Evolutionary conservation across 495 filamentous ascomycete genomes (phyloP).

Genomic region (Penicillium arizonense): DNA sequence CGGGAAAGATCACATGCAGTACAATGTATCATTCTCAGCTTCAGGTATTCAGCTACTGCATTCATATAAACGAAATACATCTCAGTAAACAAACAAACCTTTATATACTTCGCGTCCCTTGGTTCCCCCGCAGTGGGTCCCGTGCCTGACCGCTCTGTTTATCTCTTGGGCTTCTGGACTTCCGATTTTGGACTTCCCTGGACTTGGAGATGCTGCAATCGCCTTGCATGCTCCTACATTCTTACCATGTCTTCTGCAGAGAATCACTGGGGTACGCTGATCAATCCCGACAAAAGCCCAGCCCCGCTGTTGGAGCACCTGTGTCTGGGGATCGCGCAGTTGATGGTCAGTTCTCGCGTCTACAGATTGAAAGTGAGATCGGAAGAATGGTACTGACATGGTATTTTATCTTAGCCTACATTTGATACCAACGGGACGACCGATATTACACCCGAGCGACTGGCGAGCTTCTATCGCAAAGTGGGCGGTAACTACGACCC

Average conservation of each 20-base stretch:
- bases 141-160: conserved; percentile 37
- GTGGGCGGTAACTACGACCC: conserved; percentile 89
- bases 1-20: not conserved
- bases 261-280: conserved; percentile 78
- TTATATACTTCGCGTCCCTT: conserved; percentile 3
- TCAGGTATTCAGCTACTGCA: not conserved
- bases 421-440: conserved; percentile 63
- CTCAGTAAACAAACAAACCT: too few relatives aligned
- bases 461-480: conserved; percentile 83
- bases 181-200: not conserved
- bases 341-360: conserved; percentile 64
- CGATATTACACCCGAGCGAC: conserved; percentile 74
- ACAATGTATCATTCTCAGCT: not conserved
- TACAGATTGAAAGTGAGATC: too few relatives aligned
- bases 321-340: conserved; percentile 71
- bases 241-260: conserved; percentile 33
- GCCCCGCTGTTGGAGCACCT: conserved; percentile 74
- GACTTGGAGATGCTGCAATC: not conserved
- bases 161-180: conserved; percentile 3
- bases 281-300: conserved; percentile 75
- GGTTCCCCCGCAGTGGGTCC: conserved; percentile 34
- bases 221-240: conserved; percentile 17
- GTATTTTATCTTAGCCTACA: conserved; percentile 34
- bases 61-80: not conserved
- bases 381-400: conserved; percentile 4